A percentile compares a stretch with the other conserved stretches of the same genome.
Conservation (phyloP, 2,329 filamentous ascomycete species). For the Coniella vitis region DNA sequence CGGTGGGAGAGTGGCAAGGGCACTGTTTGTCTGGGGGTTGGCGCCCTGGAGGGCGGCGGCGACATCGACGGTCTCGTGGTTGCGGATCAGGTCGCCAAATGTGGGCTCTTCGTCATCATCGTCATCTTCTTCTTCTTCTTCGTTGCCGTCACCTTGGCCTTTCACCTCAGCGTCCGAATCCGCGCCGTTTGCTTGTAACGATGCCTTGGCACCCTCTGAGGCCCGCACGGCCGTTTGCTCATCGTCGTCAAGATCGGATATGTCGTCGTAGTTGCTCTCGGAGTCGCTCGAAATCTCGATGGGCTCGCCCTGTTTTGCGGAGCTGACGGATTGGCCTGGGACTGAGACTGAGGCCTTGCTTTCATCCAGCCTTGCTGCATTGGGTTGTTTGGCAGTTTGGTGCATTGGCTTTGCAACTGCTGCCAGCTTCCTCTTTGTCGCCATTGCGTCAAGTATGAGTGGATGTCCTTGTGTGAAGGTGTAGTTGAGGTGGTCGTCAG, state of each 20-base stretch:
- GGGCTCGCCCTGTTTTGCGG: slow-evolving; percentile 32
- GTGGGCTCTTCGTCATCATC: slow-evolving; percentile 52
- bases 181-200: slow-evolving; percentile 1
- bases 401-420: slow-evolving; percentile 52
- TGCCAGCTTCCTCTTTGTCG: slow-evolving; percentile 54
- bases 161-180: slow-evolving; percentile 15
- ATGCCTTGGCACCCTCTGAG: slow-evolving; percentile 15
- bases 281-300: slow-evolving; percentile 54
- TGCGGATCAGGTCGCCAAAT: slow-evolving; percentile 79
- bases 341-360: slow-evolving; percentile 47
- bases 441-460: slow-evolving; percentile 34
- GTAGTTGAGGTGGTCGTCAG: too few relatives aligned
- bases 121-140: slow-evolving; percentile 35
- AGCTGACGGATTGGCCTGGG: slow-evolving; percentile 17
- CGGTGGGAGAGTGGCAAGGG: slow-evolving; percentile 30
- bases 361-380: slow-evolving; percentile 50
- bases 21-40: slow-evolving; percentile 23
- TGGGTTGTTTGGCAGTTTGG: slow-evolving; percentile 43
- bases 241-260: slow-evolving; percentile 30
- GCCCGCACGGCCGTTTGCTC: slow-evolving; percentile 21
- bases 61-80: slow-evolving; percentile 71
- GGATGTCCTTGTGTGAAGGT: too few relatives aligned
- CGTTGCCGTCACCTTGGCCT: slow-evolving; percentile 25
- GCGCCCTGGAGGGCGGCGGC: slow-evolving; percentile 47
- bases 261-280: slow-evolving; percentile 38